Percentiles rank a stretch among this genome's conserved stretches.
Evolutionary conservation across 2,329 filamentous ascomycete genomes (phyloP).

Genomic region (Myriosclerotinia duriaeana): DNA sequence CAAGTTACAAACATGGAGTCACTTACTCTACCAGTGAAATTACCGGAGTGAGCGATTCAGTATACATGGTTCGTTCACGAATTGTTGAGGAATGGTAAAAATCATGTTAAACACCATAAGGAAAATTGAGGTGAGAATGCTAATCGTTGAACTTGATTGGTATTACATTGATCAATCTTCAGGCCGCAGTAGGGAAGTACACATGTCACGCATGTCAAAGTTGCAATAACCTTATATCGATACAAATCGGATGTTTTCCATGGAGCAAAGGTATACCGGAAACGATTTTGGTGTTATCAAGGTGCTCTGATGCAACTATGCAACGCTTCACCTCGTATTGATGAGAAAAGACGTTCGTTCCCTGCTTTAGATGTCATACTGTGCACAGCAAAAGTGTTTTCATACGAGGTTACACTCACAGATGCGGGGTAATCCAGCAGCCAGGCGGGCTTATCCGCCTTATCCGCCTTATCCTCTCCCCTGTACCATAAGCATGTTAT

Average conservation of each 20-base stretch:
- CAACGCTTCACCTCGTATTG: background rate
- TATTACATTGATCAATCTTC: background rate
- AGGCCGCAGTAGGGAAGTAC: background rate
- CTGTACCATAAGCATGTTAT: background rate
- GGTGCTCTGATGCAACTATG: background rate
- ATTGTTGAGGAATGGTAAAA: background rate
- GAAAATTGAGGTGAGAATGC: background rate
- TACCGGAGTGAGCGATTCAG: background rate
- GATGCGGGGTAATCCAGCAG: slow-evolving; percentile 4
- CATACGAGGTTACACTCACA: slow-evolving; percentile 13
- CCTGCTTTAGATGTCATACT: background rate
- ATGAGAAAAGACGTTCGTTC: background rate
- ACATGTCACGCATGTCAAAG: background rate
- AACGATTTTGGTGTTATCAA: background rate
- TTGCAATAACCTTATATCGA: background rate
- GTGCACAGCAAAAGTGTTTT: background rate
- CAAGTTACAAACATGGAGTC: background rate
- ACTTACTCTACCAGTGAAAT: background rate
- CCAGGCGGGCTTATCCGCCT: background rate
- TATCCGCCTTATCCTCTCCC: background rate
- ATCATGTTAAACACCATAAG: background rate
- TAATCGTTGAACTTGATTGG: background rate
- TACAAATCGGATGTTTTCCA: background rate
- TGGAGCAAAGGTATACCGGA: background rate
- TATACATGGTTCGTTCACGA: background rate